Conservation (phyloP, 345 rosid genomes). For the Aethionema arabicum region DNA sequence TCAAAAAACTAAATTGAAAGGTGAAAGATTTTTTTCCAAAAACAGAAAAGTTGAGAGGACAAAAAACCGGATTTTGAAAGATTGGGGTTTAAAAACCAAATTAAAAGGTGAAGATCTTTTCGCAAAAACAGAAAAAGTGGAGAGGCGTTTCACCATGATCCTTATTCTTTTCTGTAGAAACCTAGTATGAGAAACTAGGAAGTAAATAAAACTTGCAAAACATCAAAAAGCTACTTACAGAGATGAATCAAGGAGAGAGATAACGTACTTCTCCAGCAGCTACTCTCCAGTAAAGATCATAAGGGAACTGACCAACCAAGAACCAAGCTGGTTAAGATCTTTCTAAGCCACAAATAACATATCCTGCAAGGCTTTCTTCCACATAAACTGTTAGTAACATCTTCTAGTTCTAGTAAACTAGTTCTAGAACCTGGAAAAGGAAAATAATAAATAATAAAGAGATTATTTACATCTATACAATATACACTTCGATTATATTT, state of each 20-base stretch:
- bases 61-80: no score
- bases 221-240: background rate
- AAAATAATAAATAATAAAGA: conserved; percentile 4
- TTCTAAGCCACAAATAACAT: conserved; percentile 6
- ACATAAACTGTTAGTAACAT: background rate
- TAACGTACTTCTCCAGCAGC: conserved; percentile 6
- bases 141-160: no score
- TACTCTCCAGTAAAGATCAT: background rate
- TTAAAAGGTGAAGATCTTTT: no score
- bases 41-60: no score
- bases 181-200: conserved; percentile 4
- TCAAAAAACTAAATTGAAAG: no score
- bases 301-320: background rate
- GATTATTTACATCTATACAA: conserved; percentile 20
- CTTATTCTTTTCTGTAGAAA: conserved; percentile 5
- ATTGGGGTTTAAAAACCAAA: no score
- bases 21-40: no score
- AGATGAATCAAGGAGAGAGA: conserved; percentile 9
- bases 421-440: background rate
- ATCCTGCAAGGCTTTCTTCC: conserved; percentile 6
- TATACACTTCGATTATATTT: conserved; percentile 19
- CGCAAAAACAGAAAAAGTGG: no score
- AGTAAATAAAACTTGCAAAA: conserved; percentile 6
- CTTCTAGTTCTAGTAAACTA: background rate
- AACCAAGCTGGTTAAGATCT: background rate